Evolutionary conservation across 805 yeast species (phyloP), one percentile per base, ranked within the genome.

Genomic region (Isabelozyma heimii): DNA sequence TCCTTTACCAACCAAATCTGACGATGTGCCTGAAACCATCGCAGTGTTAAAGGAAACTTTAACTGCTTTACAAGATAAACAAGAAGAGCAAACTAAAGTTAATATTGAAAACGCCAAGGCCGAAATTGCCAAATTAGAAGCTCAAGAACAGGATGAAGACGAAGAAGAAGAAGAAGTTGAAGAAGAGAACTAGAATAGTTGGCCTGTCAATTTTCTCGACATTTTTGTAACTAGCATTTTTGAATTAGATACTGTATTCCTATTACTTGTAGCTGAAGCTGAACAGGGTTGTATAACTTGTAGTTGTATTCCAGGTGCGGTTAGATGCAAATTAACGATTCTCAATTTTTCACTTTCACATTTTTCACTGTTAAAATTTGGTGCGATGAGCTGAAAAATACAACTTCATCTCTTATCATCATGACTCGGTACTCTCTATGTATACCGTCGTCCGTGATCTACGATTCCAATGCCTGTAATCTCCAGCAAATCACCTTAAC

Each of bases 61-160:
- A 62, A 75, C 73, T 49, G 83, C 83, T 54, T 87, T 81, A 72
- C 73, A 79, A 67, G 76, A 77, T 44, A 83, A 84, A 70, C 96
- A 90, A 75, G 91, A 85, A 51, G 88, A 83, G 49, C 88, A 84
- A 62, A 89, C 97, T 51, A 80, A 83, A 65, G 80, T 81, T 67
- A 86, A 87, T 67, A 76, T 87, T 55, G 88, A 80, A 60, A 79
- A 79, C 55, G 96, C 94, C 45, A 84, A 89, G 73, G 85, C 84
- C 48, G 86, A 86, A 67, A 80, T 89, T 55, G 86, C 85, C 52
- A 78, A 84, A 63, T 70, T 89, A 52, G 85, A 85, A 62, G 79
- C 78, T 46, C 75, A 71, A 45, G 81, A 61, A 40, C 24, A 20
- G 6, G 24, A 20, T 20, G 24, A 20, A 39, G 76, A 72, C 52